Evolutionary conservation across 805 yeast genomes (phyloP), one percentile per base, ranked within the genome.

Genomic region (Candida tallmaniae): DNA sequence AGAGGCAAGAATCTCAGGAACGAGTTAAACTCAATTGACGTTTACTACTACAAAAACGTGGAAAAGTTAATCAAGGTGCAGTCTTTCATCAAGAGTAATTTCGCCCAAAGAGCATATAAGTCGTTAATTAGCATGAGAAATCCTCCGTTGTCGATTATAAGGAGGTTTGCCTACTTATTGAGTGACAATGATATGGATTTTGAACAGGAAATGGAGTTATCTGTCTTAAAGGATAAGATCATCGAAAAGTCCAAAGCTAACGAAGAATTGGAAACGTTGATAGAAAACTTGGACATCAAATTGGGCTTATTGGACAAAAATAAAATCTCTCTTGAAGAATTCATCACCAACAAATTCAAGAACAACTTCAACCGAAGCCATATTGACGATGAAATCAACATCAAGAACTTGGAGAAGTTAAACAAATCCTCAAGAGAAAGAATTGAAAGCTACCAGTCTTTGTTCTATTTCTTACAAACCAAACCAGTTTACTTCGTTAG

Each of bases 391-490:
- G 43, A 46, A 2, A 32, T 42, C 15, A 44, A 42, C 23, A 41
- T 43, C 21, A 56, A 51, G 40, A 45, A 41, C 24, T 41, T 61
- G 31, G 67, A 60, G 12, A 48, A 46, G 20, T 57, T 58, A 45
- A 62, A 57, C 41, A 66, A 65, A 36, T 56, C 70, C 3, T 55
- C 74, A 8, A 63, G 70, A 39, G 68, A 67, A 16, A 67, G 85
- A 39, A 64, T 79, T 32, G 88, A 80, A 40, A 56, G 76, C 1
- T 84, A 83, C 56, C 96, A 82, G 47, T 82, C 84, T 15, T 51
- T 90, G 33, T 80, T 93, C 46, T 93, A 82, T 50, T 60, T 90
- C 17, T 56, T 93, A 28, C 97, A 93, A 54, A 83, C 95, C 0
- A 86, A 85, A 48, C 84, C 95, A 0, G 54, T 57, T 1, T 90